Base-by-base conservation (phyloP, 2,329 filamentous ascomycete genomes). In the Sarocladiaceae sp. region DNA sequence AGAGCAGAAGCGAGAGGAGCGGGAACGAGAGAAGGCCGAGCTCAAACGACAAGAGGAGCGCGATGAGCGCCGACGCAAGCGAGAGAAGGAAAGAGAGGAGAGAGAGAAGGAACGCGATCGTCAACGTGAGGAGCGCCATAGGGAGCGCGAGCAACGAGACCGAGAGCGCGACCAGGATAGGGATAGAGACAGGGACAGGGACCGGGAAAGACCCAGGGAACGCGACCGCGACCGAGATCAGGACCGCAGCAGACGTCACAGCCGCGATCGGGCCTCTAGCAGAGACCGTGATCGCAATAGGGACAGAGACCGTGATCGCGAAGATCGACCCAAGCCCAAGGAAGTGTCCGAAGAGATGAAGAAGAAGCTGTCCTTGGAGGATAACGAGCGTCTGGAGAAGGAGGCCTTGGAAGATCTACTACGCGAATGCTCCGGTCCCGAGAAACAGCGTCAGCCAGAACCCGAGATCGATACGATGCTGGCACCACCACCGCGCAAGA, bases 331-430 rank as follows among this genome's bases (percentile, higher is more conserved):
- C 11, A 55, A 48, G 29, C 54, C 60, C 29, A 66, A 63, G 13
- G 60, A 61, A 27, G 62, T 65, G 29, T 58, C 71, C 0, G 69
- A 70, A 45, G 65, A 73, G 33, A 56, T 68, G 32, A 74, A 75
- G 57, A 72, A 78, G 54, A 67, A 74, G 40, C 66, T 80, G 10
- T 74, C 74, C 6, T 73, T 78, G 48, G 76, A 80, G 50, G 76
- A 81, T 31, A 69, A 74, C 20, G 71, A 78, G 44, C 66, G 70
- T 15, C 66, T 81, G 6, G 77, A 81, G 52, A 70, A 73, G 52
- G 74, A 79, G 51, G 77, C 77, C 2, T 60, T 81, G 47, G 74
- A 72, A 16, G 73, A 81, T 48, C 66, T 81, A 12, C 58, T 81
- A 11, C 68, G 77, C n/a, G 77, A 80, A 53, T 43, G 40, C 16